Evolutionary conservation across 179 eudicot genomes (phyloP).

Genomic region (Beta corolliflora): DNA sequence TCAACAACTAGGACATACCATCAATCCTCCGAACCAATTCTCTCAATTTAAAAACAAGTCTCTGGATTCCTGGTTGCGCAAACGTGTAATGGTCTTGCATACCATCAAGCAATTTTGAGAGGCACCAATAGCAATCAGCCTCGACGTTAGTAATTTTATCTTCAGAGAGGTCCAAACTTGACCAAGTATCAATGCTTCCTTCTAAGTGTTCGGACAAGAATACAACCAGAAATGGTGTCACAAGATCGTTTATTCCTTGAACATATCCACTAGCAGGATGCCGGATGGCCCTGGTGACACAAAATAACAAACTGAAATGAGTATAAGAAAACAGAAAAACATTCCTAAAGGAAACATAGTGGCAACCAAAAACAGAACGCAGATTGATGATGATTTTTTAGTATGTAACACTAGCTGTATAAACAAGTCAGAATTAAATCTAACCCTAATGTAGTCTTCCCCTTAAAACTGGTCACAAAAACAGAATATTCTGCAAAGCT

Average conservation of each 20-base stretch:
- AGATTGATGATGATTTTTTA: background rate
- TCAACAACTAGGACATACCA: conserved; percentile 43
- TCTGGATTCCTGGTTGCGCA: conserved; percentile 98
- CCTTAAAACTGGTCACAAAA: background rate
- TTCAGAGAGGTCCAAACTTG: conserved; percentile 55
- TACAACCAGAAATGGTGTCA: conserved; percentile 89
- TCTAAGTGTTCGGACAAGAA: conserved; percentile 85
- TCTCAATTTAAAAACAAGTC: conserved; percentile 95
- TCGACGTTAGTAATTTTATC: conserved; percentile 69
- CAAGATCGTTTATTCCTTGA: conserved; percentile 98
- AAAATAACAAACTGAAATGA: background rate
- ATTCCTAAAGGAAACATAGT: background rate
- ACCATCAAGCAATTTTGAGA: conserved; percentile 89
- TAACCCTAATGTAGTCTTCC: background rate
- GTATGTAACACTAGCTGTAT: too few relatives aligned
- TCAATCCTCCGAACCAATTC: conserved; percentile 90
- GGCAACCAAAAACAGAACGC: background rate
- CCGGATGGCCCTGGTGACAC: conserved; percentile 78
- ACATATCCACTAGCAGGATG: conserved; percentile 99
- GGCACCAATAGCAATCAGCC: conserved; percentile 97
- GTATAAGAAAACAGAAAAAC: background rate
- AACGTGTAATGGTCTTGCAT: conserved; percentile 99
- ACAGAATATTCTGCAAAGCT: background rate
- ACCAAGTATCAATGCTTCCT: conserved; percentile 77
- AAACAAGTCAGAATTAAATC: background rate